phyloP scores from a whole-genome alignment of 2,329 filamentous ascomycete genomes.

The Pseudopithomyces maydicus region DNA sequence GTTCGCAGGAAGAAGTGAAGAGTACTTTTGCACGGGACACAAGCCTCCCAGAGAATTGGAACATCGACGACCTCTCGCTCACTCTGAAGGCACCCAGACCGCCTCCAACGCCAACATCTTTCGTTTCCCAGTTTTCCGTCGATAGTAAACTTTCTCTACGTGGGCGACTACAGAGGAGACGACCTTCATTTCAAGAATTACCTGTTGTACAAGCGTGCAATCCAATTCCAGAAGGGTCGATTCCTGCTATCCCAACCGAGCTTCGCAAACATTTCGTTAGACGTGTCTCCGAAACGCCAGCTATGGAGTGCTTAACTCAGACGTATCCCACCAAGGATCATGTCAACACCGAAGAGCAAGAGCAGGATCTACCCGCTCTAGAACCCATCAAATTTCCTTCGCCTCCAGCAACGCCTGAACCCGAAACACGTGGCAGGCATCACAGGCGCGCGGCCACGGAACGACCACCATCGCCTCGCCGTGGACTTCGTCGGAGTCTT shows the following conservation, averaged over 20 bases:
- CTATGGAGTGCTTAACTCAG: conserved; percentile 43
- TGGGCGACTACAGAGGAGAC: conserved; percentile 39
- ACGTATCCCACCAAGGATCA: conserved; percentile 41
- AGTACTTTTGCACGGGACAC: background rate
- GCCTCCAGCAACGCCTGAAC: conserved; percentile 11
- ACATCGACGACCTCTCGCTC: background rate
- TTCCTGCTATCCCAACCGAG: conserved; percentile 40
- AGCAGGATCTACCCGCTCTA: conserved; percentile 5
- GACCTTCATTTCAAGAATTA: conserved; percentile 30
- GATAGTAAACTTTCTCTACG: conserved; percentile 24
- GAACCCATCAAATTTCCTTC: conserved; percentile 19
- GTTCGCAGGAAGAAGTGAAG: conserved; percentile 11
- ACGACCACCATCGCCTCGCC: conserved; percentile 25
- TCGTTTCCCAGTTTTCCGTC: conserved; percentile 22
- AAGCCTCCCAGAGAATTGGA: background rate
- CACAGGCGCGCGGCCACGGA: conserved; percentile 22
- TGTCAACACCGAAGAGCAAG: conserved; percentile 11
- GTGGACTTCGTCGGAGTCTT: conserved; percentile 30
- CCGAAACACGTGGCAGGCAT: conserved; percentile 12
- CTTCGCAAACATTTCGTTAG: conserved; percentile 43
- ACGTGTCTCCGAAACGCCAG: conserved; percentile 40
- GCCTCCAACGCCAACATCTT: conserved; percentile 27
- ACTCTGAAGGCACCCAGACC: conserved; percentile 5
- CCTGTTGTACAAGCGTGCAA: conserved; percentile 39
- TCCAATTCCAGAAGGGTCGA: conserved; percentile 33